A percentile compares a stretch with the other conserved stretches of the same genome.
Evolutionary conservation across 2,329 filamentous ascomycete species (phyloP).

Genomic region (Escovopsis sp.): DNA sequence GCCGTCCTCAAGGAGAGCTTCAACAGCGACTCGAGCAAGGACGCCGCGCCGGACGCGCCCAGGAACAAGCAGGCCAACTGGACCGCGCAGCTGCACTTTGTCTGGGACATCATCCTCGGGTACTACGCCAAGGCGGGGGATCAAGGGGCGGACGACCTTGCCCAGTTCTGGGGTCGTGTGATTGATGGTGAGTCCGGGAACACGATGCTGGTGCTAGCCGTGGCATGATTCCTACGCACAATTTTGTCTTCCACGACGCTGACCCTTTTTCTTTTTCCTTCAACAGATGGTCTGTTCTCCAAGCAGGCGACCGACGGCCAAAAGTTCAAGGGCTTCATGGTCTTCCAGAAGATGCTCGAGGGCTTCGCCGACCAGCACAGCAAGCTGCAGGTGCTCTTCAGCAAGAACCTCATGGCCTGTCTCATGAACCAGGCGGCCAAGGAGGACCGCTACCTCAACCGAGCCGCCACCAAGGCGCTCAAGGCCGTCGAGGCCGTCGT

Average conservation of each 20-base stretch:
- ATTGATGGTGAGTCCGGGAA: constrained; percentile 56
- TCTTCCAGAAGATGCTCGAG: constrained; percentile 64
- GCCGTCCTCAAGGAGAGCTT: constrained; percentile 68
- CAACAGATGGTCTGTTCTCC: constrained; percentile 65
- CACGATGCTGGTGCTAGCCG: no score
- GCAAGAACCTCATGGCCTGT: constrained; percentile 67
- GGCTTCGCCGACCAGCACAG: constrained; percentile 29
- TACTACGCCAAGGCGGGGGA: constrained; percentile 29
- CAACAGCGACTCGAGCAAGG: constrained; percentile 31
- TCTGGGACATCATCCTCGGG: constrained; percentile 67
- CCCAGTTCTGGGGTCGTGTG: constrained; percentile 71
- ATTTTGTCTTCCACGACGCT: no score
- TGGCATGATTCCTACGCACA: not conserved
- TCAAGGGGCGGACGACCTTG: constrained; percentile 37
- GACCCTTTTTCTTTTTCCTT: constrained; percentile 4
- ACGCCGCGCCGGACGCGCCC: constrained; percentile 25
- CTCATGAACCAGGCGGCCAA: constrained; percentile 71
- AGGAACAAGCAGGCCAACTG: constrained; percentile 55
- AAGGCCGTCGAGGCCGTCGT: constrained; percentile 54
- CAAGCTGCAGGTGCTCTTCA: constrained; percentile 52
- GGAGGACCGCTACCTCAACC: constrained; percentile 65
- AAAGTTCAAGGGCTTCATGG: constrained; percentile 81
- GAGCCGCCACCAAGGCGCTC: constrained; percentile 62
- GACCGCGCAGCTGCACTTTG: constrained; percentile 71
- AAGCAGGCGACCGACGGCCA: constrained; percentile 70